phyloP scores from a whole-genome alignment of 352 stramenopile species.

The Aphanomyces astaci region DNA sequence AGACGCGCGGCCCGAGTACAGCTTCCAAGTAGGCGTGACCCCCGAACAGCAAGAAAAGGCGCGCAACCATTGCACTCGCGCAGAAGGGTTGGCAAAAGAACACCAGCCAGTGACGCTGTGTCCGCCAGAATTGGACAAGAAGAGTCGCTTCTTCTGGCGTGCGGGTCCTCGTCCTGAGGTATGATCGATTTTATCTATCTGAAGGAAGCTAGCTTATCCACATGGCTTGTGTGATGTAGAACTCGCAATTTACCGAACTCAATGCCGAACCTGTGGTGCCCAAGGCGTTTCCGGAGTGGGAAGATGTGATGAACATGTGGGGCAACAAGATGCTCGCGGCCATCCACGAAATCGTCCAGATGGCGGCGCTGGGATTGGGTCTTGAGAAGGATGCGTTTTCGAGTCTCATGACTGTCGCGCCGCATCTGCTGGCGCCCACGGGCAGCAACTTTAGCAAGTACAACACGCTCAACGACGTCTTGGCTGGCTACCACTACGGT shows the following conservation, averaged over 20 bases:
- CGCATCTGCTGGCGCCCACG: slow-evolving; percentile 86
- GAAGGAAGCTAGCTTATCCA: slow-evolving; percentile 3
- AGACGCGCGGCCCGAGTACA: slow-evolving; percentile 81
- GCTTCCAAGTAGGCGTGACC: slow-evolving; percentile 87
- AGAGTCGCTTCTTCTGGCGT: slow-evolving; percentile 93
- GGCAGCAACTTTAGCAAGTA: slow-evolving; percentile 83
- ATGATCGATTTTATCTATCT: neutral
- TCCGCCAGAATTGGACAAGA: slow-evolving; percentile 85
- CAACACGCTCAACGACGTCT: slow-evolving; percentile 72
- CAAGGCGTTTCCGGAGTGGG: slow-evolving; percentile 80
- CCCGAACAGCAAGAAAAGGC: slow-evolving; percentile 77
- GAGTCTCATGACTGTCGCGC: slow-evolving; percentile 71
- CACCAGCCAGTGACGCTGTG: slow-evolving; percentile 76
- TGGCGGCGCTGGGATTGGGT: slow-evolving; percentile 79
- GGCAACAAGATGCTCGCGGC: slow-evolving; percentile 82
- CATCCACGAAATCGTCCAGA: slow-evolving; percentile 77
- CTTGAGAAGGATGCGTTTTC: slow-evolving; percentile 72
- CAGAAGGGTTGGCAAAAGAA: slow-evolving; percentile 40
- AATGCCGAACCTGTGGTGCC: slow-evolving; percentile 85
- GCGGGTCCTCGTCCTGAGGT: slow-evolving; percentile 61
- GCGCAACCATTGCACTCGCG: slow-evolving; percentile 74
- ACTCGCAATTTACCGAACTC: slow-evolving; percentile 73
- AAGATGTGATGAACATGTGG: slow-evolving; percentile 87
- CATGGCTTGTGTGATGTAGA: slow-evolving; percentile 22
- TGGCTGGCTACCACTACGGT: slow-evolving; percentile 88